A percentile compares a stretch with the other conserved stretches of the same genome.
Evolutionary conservation across 192 early-diverging fungal genomes (phyloP).

Genomic region (Dimargaris verticillata): DNA sequence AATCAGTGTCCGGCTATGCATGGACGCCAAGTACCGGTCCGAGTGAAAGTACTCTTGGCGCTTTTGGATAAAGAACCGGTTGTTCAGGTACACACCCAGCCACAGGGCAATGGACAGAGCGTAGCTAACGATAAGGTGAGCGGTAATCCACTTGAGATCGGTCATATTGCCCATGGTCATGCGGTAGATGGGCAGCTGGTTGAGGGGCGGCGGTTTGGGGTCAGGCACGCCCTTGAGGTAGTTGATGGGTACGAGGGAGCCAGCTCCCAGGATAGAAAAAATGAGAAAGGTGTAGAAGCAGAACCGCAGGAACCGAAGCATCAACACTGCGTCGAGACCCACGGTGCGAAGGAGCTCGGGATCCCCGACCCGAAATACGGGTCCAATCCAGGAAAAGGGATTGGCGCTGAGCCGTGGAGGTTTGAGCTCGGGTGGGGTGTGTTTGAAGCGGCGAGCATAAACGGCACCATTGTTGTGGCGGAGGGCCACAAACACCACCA

Average conservation of each 20-base stretch:
- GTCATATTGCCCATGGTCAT: constrained; percentile 31
- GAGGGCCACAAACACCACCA: constrained; percentile 35
- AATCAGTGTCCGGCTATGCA: constrained; percentile 53
- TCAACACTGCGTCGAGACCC: constrained; percentile 53
- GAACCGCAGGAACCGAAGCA: constrained; percentile 47
- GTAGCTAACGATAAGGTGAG: constrained; percentile 41
- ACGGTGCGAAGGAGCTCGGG: constrained; percentile 40
- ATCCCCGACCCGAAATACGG: constrained; percentile 39
- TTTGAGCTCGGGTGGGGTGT: constrained; percentile 24
- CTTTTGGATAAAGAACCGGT: constrained; percentile 30
- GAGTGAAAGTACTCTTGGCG: constrained; percentile 40
- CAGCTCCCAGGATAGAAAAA: constrained; percentile 38
- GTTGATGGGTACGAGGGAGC: constrained; percentile 46
- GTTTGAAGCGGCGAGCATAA: constrained; percentile 31
- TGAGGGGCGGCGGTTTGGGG: constrained; percentile 16
- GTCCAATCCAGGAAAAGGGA: constrained; percentile 43
- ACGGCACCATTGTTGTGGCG: constrained; percentile 37
- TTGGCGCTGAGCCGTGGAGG: constrained; percentile 47
- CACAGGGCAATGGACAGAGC: constrained; percentile 36
- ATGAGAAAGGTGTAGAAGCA: constrained; percentile 36
- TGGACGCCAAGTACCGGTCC: constrained; percentile 35
- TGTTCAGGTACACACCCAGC: constrained; percentile 32
- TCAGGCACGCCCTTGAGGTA: constrained; percentile 35
- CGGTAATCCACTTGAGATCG: constrained; percentile 37
- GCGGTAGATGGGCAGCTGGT: constrained; percentile 21